Conservation (phyloP, 2,329 filamentous ascomycete genomes). For the Ophiostoma australiae region DNA sequence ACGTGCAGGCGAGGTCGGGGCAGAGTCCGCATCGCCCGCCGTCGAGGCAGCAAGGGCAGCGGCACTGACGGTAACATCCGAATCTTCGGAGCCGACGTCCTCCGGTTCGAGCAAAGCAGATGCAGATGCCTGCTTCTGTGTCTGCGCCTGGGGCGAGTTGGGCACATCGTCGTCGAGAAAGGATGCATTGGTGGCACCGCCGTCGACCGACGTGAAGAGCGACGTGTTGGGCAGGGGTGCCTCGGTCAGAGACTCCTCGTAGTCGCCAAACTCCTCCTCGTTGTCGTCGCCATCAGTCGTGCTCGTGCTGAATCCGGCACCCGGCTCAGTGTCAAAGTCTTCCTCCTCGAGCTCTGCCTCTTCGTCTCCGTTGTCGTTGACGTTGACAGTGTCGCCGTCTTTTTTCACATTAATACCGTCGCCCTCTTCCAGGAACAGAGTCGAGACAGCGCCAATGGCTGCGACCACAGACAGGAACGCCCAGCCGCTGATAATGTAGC, state of each 20-base stretch:
- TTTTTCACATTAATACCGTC: conserved; percentile 52
- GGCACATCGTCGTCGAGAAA: background rate
- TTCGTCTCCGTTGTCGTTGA: conserved; percentile 29
- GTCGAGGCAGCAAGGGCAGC: background rate
- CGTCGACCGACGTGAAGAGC: background rate
- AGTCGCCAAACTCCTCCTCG: conserved; percentile 20
- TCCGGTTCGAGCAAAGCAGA: conserved; percentile 22
- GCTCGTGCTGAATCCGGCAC: background rate
- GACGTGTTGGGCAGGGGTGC: conserved; percentile 16
- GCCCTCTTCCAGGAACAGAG: conserved; percentile 69
- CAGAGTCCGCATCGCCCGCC: background rate
- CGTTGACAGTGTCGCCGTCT: conserved; percentile 37
- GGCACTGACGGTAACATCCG: conserved; percentile 11
- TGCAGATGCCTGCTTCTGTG: background rate
- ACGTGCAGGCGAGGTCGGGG: background rate
- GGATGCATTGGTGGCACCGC: background rate
- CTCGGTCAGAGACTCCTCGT: conserved; percentile 23
- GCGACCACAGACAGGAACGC: conserved; percentile 67
- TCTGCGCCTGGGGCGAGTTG: background rate
- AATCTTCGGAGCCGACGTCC: conserved; percentile 21
- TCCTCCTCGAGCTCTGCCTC: conserved; percentile 23
- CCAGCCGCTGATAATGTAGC: conserved; percentile 75
- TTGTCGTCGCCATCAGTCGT: conserved; percentile 12
- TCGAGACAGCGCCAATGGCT: conserved; percentile 62
- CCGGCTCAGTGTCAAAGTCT: conserved; percentile 13